Evolutionary conservation across 169 alveolate genomes (phyloP).

Genomic region (Plasmodium reichenowi): DNA sequence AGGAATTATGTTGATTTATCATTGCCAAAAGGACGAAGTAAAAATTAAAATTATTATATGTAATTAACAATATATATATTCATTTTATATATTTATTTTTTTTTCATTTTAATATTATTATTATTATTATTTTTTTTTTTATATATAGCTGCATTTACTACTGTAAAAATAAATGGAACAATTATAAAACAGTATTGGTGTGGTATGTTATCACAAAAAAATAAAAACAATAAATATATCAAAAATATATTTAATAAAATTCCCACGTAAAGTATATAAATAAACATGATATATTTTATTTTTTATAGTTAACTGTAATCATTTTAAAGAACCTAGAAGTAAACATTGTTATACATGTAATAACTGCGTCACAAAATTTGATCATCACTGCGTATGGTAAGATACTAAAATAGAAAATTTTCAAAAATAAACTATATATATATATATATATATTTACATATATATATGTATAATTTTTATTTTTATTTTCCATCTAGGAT

Average conservation of each 20-base stretch:
- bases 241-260: constrained; percentile 1
- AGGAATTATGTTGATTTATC: constrained; percentile 66
- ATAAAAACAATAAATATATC: neutral
- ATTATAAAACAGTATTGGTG: constrained; percentile 61
- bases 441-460: constrained; percentile 2
- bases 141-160: constrained; percentile 65
- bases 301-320: constrained; percentile 70
- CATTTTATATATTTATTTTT: neutral
- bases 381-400: constrained; percentile 97
- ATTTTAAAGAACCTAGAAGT: constrained; percentile 92
- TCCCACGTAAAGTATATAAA: neutral
- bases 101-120: neutral
- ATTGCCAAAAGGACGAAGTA: constrained; percentile 67
- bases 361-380: constrained; percentile 92
- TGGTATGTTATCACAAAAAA: constrained; percentile 20
- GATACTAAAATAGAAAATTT: neutral
- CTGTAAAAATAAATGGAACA: constrained; percentile 70
- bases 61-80: neutral
- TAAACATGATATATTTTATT: neutral
- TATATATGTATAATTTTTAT: neutral
- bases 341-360: constrained; percentile 95
- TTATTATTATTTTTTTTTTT: neutral
- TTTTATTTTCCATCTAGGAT: constrained; percentile 26
- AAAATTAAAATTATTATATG: neutral
- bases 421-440: neutral